These are phyloP conservation scores for Fomitopsis palustris DNA, from an alignment of 1,284 basidiomycete genomes.

Conservation along the genomic window DNA sequence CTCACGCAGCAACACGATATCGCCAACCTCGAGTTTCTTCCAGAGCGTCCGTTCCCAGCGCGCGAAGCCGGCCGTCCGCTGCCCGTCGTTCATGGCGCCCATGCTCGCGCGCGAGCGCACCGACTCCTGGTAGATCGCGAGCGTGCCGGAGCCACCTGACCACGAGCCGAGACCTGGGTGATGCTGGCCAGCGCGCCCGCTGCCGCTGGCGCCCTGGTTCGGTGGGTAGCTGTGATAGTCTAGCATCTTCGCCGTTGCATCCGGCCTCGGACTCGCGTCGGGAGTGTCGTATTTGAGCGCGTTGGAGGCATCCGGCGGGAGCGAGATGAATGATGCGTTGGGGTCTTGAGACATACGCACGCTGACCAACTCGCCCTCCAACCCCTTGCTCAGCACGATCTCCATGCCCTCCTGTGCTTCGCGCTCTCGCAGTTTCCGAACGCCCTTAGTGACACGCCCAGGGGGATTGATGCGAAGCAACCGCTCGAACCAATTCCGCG, in stretches of 20 bases:
- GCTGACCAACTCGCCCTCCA: slow-evolving; percentile 34
- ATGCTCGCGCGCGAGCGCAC: slow-evolving; percentile 46
- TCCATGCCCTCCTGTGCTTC: slow-evolving; percentile 70
- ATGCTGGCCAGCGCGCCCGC: neutral
- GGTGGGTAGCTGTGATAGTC: slow-evolving; percentile 9
- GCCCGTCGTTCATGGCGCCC: slow-evolving; percentile 80
- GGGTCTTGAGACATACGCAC: slow-evolving; percentile 26
- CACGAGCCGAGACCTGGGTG: slow-evolving; percentile 14
- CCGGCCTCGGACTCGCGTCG: neutral
- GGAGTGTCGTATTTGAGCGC: slow-evolving; percentile 50
- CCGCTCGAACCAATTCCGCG: slow-evolving; percentile 73
- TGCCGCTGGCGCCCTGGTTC: neutral
- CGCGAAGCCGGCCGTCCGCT: slow-evolving; percentile 67
- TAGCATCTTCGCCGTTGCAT: neutral
- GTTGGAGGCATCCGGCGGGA: slow-evolving; percentile 37
- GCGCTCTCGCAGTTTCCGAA: slow-evolving; percentile 79
- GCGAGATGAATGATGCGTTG: slow-evolving; percentile 15
- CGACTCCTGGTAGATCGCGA: slow-evolving; percentile 50
- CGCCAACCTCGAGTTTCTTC: slow-evolving; percentile 99
- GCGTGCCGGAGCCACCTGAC: slow-evolving; percentile 23
- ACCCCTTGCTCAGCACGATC: slow-evolving; percentile 58
- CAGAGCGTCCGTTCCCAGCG: slow-evolving; percentile 95
- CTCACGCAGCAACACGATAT: slow-evolving; percentile 86
- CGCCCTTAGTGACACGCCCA: slow-evolving; percentile 79
- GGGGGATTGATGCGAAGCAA: slow-evolving; percentile 66